Base-by-base conservation (phyloP, 73 alveolate genomes). In the Uronychia binucleata region DNA sequence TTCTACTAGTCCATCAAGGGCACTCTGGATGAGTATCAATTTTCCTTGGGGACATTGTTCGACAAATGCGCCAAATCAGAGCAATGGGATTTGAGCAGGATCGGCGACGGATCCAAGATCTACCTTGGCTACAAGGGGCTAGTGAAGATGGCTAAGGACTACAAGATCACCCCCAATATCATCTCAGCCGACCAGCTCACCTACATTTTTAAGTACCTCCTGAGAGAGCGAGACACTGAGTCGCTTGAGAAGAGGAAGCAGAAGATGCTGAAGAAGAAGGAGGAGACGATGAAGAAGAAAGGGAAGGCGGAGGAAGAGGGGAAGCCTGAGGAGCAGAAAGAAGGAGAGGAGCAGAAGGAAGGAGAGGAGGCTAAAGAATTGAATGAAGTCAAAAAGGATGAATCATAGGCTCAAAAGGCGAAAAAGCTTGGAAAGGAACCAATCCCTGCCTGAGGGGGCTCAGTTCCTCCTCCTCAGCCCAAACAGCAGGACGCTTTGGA, bases 151-250 rank as follows among this genome's bases (percentile, higher is more conserved):
- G 95, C 89, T 27, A 82, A 85, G 29, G 74, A 90, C 57, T 29
- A 79, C 5, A 59, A 79, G 11, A 80, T 90, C 34, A 85, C 83
- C 57, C 95, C 95, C 13, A 80, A 85, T 25, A 75, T 90, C 13
- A 80, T 85, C 13, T 60, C 92, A 0, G 60, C 80, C 27, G 90
- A 90, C 14, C 86, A 90, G 30, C 34, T 83, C 80, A 80, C 81
- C 19, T 58, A 77, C 60, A 90, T 90, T 30, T 90, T 79, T 77
- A 79, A 86, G 58, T 75, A 78, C 26, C 74, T 90, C 26, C 46
- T 90, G 59, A 59, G 95, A 79, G 95, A 90, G 34, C 33, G 84
- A 31, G 67, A 46, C 67, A 11, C 5, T 5, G 67, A 46, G 19
- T 5, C 67, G 5, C 5, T 46, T 46, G 67, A 46, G 67, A 46